These are phyloP conservation scores for Mycena kentingensis DNA, from an alignment of 768 basidiomycete species.

Conservation along the genomic window DNA sequence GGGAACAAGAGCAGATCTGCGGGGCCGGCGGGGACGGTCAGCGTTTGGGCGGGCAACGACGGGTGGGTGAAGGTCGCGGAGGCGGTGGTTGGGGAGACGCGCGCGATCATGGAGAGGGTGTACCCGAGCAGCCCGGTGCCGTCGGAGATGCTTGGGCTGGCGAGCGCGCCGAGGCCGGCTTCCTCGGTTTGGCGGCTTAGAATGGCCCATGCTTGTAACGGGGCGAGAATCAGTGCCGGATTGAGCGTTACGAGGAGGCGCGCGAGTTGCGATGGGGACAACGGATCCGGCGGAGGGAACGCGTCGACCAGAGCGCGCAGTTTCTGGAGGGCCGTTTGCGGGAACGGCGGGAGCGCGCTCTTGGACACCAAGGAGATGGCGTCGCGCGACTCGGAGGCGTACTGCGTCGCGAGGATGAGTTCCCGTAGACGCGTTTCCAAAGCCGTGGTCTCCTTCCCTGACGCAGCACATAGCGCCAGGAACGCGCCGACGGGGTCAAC, in stretches of 20 bases:
- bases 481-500: constrained; percentile 60
- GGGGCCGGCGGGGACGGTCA: constrained; percentile 53
- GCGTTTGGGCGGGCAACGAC: constrained; percentile 29
- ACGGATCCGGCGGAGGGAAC: constrained; percentile 49
- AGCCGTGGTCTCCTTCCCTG: constrained; percentile 26
- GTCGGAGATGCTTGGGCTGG: constrained; percentile 46
- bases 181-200: constrained; percentile 58
- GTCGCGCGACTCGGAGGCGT: constrained; percentile 59
- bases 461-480: constrained; percentile 42
- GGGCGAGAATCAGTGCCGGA: constrained; percentile 54
- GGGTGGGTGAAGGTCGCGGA: constrained; percentile 43
- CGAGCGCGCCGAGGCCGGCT: constrained; percentile 54
- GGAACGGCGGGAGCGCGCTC: constrained; percentile 59
- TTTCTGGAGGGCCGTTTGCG: constrained; percentile 62
- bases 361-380: constrained; percentile 55
- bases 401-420: constrained; percentile 62
- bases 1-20: constrained; percentile 49
- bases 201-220: constrained; percentile 64
- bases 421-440: constrained; percentile 48
- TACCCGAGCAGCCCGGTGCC: constrained; percentile 58
- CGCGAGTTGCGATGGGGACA: constrained; percentile 52
- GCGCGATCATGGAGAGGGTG: constrained; percentile 39
- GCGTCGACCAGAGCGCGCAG: constrained; percentile 43
- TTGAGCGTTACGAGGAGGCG: constrained; percentile 60
- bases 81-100: constrained; percentile 43